Percentiles rank a stretch among this genome's conserved stretches.
Conservation (phyloP, 2,329 filamentous ascomycete genomes). For the Monosporascus sp. region DNA sequence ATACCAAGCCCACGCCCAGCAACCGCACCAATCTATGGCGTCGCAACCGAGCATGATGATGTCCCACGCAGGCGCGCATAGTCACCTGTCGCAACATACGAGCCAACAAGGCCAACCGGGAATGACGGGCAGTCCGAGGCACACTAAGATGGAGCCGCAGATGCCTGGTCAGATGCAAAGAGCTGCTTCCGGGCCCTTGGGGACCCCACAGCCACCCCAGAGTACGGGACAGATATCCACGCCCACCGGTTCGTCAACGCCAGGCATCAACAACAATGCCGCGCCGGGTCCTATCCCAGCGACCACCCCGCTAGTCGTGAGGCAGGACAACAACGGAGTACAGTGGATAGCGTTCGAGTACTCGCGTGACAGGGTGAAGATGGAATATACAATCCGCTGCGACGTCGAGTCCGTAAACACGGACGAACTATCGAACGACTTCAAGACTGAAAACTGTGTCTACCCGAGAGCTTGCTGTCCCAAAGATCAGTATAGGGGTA, state of each 20-base stretch:
- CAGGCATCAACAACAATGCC: slow-evolving; percentile 76
- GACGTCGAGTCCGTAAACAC: slow-evolving; percentile 96
- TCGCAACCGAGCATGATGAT: slow-evolving; percentile 64
- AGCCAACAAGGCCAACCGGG: slow-evolving; percentile 49
- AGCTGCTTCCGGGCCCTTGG: slow-evolving; percentile 43
- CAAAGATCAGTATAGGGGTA: slow-evolving; percentile 95
- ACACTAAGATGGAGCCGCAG: slow-evolving; percentile 58
- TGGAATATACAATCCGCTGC: slow-evolving; percentile 98
- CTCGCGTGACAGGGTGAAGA: slow-evolving; percentile 93
- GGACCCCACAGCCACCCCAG: slow-evolving; percentile 39
- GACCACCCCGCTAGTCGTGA: slow-evolving; percentile 87
- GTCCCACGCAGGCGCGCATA: slow-evolving; percentile 54
- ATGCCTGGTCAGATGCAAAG: slow-evolving; percentile 59
- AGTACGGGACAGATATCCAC: slow-evolving; percentile 40
- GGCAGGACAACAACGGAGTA: slow-evolving; percentile 92
- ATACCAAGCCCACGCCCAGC: slow-evolving; percentile 54
- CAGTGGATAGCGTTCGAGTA: slow-evolving; percentile 99
- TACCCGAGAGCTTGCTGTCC: slow-evolving; percentile 92
- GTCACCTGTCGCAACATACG: slow-evolving; percentile 54
- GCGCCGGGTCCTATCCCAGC: slow-evolving; percentile 95
- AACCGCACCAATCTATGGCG: slow-evolving; percentile 54
- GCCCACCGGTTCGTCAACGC: slow-evolving; percentile 37
- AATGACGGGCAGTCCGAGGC: slow-evolving; percentile 57
- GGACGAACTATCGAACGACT: slow-evolving; percentile 76
- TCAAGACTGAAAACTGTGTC: slow-evolving; percentile 97